Evolutionary conservation across 768 basidiomycete genomes (phyloP), one percentile per base, ranked within the genome.

Genomic region (Clitopilus hobsonii): DNA sequence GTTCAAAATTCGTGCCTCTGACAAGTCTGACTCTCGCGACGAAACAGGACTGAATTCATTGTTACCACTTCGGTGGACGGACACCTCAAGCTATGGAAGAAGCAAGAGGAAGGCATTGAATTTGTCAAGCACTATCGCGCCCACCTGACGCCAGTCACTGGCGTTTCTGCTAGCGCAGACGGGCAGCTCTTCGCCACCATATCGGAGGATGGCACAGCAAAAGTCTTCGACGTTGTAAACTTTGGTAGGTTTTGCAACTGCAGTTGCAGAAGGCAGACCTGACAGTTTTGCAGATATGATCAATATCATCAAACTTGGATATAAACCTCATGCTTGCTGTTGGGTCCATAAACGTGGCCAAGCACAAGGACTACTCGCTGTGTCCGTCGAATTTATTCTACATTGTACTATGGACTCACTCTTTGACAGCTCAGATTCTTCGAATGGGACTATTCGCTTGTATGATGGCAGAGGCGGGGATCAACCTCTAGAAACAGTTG

Each of bases 61-160:
- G 79, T 99, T 49, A 99, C 97, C 6, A 94, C 96, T 1, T 98
- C 96, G 2, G 71, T 94, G 8, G 97, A 98, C 66, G 97, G 97
- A 1, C 89, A 94, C 69, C 70, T 98, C 59, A 99, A 99, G 69
- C 71, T 99, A n/a, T 99, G 97, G 97, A 98, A 97, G 77, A 99
- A 99, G 71, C 94, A 97, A 73, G 90, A 94, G 20, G 68, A 77
- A 5, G 96, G 95, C 3, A 94, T 99, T 64, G 97, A 98, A 72
- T 98, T 98, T 63, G 96, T 98, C 56, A 99, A 99, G 72, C 92
- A 95, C 60, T 99, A 96, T 69, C 87, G 97, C 47, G 94, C 97
- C 1, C 95, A 97, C 63, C 76, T 95, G 20, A 79, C 81, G 23
- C 83, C 91, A 7, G 81, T 98, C 23, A 75, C 85, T 3, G 84